Evolutionary conservation across 805 yeast genomes (phyloP).

Genomic region (Ogataea methylovora): DNA sequence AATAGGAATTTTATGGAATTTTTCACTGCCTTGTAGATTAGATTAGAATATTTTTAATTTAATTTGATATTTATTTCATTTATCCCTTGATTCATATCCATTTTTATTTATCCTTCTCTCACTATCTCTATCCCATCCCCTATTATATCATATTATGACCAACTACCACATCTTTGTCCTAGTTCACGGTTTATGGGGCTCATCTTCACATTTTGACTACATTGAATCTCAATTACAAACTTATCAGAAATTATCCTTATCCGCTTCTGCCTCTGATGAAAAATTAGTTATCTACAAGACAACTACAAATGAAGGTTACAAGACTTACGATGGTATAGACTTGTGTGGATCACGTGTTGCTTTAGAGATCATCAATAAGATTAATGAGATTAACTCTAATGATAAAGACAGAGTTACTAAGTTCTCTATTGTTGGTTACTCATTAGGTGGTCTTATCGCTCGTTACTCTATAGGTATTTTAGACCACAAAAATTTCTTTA

Average conservation of each 20-base stretch:
- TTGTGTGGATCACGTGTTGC: conserved; percentile 74
- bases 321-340: conserved; percentile 83
- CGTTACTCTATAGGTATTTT: conserved; percentile 76
- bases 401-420: conserved; percentile 37
- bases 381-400: conserved; percentile 16
- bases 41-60: too few relatives aligned
- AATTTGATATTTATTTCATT: too few relatives aligned
- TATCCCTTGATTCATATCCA: too few relatives aligned
- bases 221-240: conserved; percentile 42
- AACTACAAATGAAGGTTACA: conserved; percentile 58
- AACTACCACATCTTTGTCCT: conserved; percentile 51
- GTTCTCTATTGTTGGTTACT: conserved; percentile 78
- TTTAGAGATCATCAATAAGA: conserved; percentile 47
- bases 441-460: conserved; percentile 80
- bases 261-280: too few relatives aligned
- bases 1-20: too few relatives aligned
- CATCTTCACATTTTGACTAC: conserved; percentile 57
- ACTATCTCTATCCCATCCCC: conserved; percentile 1
- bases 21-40: too few relatives aligned
- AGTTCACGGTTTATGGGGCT: conserved; percentile 70
- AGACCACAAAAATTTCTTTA: conserved; percentile 43
- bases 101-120: too few relatives aligned
- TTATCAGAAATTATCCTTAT: too few relatives aligned
- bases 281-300: too few relatives aligned
- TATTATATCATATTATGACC: conserved; percentile 7